Base-by-base conservation (phyloP, 495 filamentous ascomycete species). In the Hyphodiscus hymeniophilus region DNA sequence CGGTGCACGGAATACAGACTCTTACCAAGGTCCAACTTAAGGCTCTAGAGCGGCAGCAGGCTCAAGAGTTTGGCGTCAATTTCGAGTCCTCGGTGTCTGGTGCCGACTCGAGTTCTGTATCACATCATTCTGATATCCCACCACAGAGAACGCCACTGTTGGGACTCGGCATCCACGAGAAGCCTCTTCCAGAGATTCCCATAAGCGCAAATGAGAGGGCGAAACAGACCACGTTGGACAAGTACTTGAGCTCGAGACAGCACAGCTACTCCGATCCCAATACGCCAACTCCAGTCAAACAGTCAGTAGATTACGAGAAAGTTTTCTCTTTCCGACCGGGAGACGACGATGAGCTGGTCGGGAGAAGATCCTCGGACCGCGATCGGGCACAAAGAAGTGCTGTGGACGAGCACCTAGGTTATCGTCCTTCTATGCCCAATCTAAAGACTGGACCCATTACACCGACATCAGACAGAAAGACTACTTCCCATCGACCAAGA, bases 321-420 rank as follows among this genome's bases (percentile, higher is more conserved):
- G 36, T 42, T 2, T 58, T 58, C 24, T 58, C 55, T 2, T 58
- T 54, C 18, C 31, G 46, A 11, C 47, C 55, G 13, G 55, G 55
- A 7, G 55, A 58, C 38, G 55, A 58, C 21, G 43, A 7, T 22
- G 32, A 28, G 15, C 31, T 47, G 30, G 17, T 41, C 31, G n/a
- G 15, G 17, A 20, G 18, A 31, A 40, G 20, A 3, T 45, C n/a
- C n/a, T n/a, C 13, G 10, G 38, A 18, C 6, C 7, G 5, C 8
- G n/a, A 22, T 12, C 15, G 20, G 12, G 15, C 20, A 5, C 8
- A 21, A 20, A 40, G 16, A 3, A 15, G 20, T 8, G 22, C 20
- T 21, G 8, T 21, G 16, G 16, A 40, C 38, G 20, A 40, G 7
- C 6, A 21, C 8, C 17, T 40, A 3, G 38, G 13, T 8, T 18